Conservation (phyloP, 2,329 filamentous ascomycete species). For the Fusarium succisae region DNA sequence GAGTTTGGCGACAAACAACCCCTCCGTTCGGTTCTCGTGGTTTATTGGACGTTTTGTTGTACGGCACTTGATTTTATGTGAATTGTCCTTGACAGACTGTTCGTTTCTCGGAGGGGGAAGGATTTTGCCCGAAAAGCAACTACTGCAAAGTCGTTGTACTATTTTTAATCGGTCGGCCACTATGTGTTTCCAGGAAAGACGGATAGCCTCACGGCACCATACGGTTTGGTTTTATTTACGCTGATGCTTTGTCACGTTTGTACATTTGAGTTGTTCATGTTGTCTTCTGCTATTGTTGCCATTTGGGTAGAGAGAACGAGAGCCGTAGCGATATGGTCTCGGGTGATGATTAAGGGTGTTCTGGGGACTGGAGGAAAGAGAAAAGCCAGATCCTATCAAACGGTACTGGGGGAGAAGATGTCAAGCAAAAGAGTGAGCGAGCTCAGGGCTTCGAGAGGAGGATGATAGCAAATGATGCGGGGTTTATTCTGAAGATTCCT, state of each 20-base stretch:
- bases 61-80: constrained; percentile 23
- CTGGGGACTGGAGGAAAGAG: constrained; percentile 3
- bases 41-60: constrained; percentile 15
- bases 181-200: constrained; percentile 48
- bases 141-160: constrained; percentile 23
- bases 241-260: constrained; percentile 30
- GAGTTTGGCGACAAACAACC: constrained; percentile 48
- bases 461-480: constrained; percentile 21
- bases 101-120: constrained; percentile 19
- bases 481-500: constrained; percentile 16
- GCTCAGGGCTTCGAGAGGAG: neutral
- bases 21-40: constrained; percentile 28
- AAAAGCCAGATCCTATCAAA: neutral
- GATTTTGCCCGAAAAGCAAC: constrained; percentile 29
- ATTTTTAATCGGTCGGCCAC: constrained; percentile 43
- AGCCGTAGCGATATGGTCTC: neutral
- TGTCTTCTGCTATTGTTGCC: neutral
- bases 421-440: neutral
- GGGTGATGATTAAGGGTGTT: constrained; percentile 6
- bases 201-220: constrained; percentile 53
- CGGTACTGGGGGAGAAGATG: neutral
- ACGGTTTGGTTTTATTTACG: constrained; percentile 40
- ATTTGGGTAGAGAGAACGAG: constrained; percentile 6
- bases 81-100: constrained; percentile 13
- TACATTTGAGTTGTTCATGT: constrained; percentile 22